Evolutionary conservation across 257 asterid species (phyloP).

Genomic region (Plectranthus barbatus): DNA sequence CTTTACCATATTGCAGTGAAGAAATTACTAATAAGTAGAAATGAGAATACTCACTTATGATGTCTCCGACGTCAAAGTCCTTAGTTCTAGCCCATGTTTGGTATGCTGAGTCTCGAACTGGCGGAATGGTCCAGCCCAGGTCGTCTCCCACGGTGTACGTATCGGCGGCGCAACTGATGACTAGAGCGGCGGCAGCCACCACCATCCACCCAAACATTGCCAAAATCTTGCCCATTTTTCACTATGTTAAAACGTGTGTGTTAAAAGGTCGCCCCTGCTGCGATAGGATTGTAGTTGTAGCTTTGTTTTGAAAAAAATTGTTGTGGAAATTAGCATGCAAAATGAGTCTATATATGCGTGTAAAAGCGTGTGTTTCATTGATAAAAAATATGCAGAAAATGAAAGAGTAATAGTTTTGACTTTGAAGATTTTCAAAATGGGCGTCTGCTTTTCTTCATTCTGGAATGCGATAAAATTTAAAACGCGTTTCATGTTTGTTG

Average conservation of each 20-base stretch:
- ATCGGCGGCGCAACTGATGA: slow-evolving; percentile 15
- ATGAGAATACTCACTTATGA: slow-evolving; percentile 5
- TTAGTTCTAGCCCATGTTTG: slow-evolving; percentile 13
- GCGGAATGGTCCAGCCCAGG: slow-evolving; percentile 28
- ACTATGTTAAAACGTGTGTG: not conserved
- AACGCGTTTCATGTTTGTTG: too few relatives aligned
- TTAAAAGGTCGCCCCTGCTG: slow-evolving; percentile 13
- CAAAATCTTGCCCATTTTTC: not conserved
- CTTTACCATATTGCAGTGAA: too few relatives aligned
- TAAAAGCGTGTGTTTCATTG: too few relatives aligned
- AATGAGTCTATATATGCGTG: not conserved
- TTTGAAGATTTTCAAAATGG: too few relatives aligned
- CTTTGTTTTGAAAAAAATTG: not conserved
- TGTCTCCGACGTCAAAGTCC: slow-evolving; percentile 23
- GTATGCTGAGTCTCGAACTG: slow-evolving; percentile 15
- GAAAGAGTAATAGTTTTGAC: too few relatives aligned
- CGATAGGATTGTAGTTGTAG: too few relatives aligned
- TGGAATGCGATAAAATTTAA: too few relatives aligned
- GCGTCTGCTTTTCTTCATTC: too few relatives aligned
- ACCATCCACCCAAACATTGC: slow-evolving; percentile 11
- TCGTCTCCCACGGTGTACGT: slow-evolving; percentile 21
- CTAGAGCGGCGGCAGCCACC: slow-evolving; percentile 11
- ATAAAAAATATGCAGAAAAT: too few relatives aligned
- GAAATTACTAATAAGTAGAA: not conserved
- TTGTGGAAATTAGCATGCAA: not conserved